These are phyloP conservation scores for Penicilliopsis zonata DNA, from an alignment of 495 filamentous ascomycete species.

Conservation along the genomic window DNA sequence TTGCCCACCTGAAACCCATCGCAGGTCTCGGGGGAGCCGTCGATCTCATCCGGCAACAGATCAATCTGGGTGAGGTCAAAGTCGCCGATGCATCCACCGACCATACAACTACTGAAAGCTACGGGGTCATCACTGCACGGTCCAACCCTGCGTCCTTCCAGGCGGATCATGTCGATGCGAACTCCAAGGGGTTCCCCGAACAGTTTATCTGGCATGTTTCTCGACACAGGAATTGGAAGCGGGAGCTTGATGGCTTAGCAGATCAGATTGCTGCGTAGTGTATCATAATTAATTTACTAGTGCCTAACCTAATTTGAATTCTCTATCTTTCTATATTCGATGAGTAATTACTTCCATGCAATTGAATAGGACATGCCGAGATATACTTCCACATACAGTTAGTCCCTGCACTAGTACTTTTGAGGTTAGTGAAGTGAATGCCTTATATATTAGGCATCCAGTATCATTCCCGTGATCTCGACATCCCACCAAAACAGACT, in stretches of 20 bases:
- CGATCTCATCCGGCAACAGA: slow-evolving; percentile 41
- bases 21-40: slow-evolving; percentile 63
- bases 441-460: too few species aligned
- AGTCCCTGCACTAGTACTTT: too few species aligned
- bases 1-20: slow-evolving; percentile 70
- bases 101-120: slow-evolving; percentile 45
- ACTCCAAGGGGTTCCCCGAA: slow-evolving; percentile 50
- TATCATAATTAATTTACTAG: too few species aligned
- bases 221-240: slow-evolving; percentile 55
- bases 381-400: too few species aligned
- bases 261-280: slow-evolving; percentile 23
- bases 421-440: too few species aligned
- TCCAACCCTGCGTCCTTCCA: slow-evolving; percentile 28
- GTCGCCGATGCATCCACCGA: slow-evolving; percentile 30
- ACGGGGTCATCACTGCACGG: slow-evolving; percentile 54
- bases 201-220: slow-evolving; percentile 55
- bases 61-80: slow-evolving; percentile 42
- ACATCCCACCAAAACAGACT: too few species aligned
- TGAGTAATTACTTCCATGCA: too few species aligned
- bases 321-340: too few species aligned
- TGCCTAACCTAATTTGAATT: too few species aligned
- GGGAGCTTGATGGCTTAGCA: slow-evolving; percentile 58
- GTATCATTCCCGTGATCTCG: too few species aligned
- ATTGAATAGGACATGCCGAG: too few species aligned
- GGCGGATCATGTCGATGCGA: slow-evolving; percentile 16